Conservation (phyloP, 2,329 filamentous ascomycete species). For the Drechslerella stenobrocha region DNA sequence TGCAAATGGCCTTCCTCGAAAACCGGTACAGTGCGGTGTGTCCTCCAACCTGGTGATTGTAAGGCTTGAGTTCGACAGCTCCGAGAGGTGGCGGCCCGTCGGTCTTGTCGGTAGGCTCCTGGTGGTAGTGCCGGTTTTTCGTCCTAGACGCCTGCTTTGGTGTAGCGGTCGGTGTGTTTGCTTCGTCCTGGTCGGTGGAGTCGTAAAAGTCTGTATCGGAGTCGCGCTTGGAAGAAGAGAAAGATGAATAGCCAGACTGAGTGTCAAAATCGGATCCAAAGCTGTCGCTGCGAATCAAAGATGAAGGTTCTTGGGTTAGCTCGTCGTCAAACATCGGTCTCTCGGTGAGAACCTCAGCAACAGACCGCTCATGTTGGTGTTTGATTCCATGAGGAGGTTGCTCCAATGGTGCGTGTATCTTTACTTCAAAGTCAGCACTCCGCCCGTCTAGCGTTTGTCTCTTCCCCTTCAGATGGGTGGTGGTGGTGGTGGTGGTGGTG, state of each 20-base stretch:
- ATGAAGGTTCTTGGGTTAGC: conserved; percentile 45
- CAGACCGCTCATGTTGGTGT: conserved; percentile 39
- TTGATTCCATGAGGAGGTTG: conserved; percentile 27
- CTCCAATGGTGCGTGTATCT: conserved; percentile 22
- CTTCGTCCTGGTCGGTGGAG: conserved; percentile 54
- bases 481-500: too few species aligned
- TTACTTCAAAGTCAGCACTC: conserved; percentile 46
- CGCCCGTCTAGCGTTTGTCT: conserved; percentile 29
- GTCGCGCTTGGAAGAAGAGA: conserved; percentile 52
- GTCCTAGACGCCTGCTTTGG: conserved; percentile 49
- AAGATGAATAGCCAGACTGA: conserved; percentile 35
- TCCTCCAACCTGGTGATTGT: conserved; percentile 94
- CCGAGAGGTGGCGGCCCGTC: conserved; percentile 65
- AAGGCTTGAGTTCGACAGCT: conserved; percentile 93
- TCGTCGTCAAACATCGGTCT: conserved; percentile 19
- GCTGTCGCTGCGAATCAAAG: conserved; percentile 56
- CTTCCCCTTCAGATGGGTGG: conserved; percentile 41
- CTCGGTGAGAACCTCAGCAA: conserved; percentile 37
- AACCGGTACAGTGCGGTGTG: conserved; percentile 97
- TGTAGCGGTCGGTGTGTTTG: conserved; percentile 54
- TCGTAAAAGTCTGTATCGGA: conserved; percentile 58
- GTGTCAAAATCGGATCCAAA: conserved; percentile 57
- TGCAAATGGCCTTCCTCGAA: conserved; percentile 91
- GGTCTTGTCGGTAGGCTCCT: conserved; percentile 47
- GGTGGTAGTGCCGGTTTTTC: conserved; percentile 53